Conservation (phyloP, 1,284 basidiomycete genomes). For the Puccinia triticina region DNA sequence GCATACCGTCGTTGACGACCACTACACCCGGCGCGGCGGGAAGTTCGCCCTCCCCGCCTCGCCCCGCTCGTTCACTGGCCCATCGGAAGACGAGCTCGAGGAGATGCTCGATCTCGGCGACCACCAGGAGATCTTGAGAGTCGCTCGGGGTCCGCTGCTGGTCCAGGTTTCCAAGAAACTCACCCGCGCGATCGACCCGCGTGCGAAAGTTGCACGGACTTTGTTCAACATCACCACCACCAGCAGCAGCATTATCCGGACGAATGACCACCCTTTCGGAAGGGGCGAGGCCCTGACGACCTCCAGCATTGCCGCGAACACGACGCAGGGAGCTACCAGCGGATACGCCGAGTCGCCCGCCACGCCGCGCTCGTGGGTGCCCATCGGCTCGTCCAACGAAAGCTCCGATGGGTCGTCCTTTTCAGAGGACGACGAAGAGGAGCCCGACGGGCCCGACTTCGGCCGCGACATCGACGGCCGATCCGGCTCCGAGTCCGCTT, state of each 20-base stretch:
- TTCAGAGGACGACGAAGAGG: constrained; percentile 24
- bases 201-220: constrained; percentile 12
- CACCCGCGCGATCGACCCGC: constrained; percentile 23
- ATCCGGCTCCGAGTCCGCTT: background rate
- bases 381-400: constrained; percentile 16
- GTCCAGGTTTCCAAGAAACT: constrained; percentile 22
- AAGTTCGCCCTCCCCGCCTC: constrained; percentile 42
- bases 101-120: constrained; percentile 2
- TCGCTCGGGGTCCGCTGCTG: background rate
- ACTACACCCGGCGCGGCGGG: constrained; percentile 26
- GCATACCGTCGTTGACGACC: constrained; percentile 27
- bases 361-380: constrained; percentile 42
- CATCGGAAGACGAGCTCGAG: background rate
- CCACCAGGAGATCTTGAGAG: constrained; percentile 15
- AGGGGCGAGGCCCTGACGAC: background rate
- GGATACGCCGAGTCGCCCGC: constrained; percentile 19
- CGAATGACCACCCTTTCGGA: background rate
- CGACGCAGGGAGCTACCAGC: background rate
- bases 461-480: background rate
- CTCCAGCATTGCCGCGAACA: background rate
- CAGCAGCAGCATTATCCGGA: background rate
- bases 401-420: constrained; percentile 11
- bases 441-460: constrained; percentile 4
- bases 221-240: background rate
- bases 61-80: constrained; percentile 20